Evolutionary conservation across 1,284 basidiomycete genomes (phyloP), one percentile per base, ranked within the genome.

Genomic region (Heterobasidion annosum): DNA sequence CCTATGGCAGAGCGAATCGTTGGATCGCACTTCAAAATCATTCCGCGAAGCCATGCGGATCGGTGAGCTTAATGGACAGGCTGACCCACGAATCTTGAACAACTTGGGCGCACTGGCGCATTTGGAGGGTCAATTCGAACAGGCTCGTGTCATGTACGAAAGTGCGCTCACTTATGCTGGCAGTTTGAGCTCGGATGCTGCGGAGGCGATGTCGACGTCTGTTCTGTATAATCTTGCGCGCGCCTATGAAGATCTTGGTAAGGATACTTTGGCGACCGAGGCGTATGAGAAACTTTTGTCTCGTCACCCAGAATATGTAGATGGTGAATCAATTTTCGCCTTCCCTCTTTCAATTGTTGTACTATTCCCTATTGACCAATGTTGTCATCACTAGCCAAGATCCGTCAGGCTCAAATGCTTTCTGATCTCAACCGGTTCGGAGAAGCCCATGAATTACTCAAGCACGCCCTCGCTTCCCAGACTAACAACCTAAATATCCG

Each of bases 281-380:
- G 91, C 91, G 6, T 97, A 94, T 63, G 82, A 88, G 48, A 91
- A 92, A 65, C 75, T 98, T 6, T 69, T 97, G 33, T 73, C 81
- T 15, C 78, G 88, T 54, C 93, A 98, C 73, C 91, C 93, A 0
- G 94, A 97, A 70, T 97, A 96, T 66, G 81, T 92, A 48, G 94
- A 97, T 67, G 94, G 93, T 94, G 62, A 56, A 85, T 73, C 18
- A 34, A 49, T 35, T 32, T 13, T 48, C 8, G 25, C 4, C 3
- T 19, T 50, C 42, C 35, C 34, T 1, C 6, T 32, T 15, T 5
- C 37, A 8, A 43, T 7, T 4, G 19, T 19, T 48, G 7, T 4
- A 25, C 25, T 5, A 25, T 25, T 25, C 25, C 25, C 3, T 25
- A 25, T 5, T 25, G 16, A 43, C 16, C 42, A 13, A 43, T 43